Percentiles rank a stretch among this genome's conserved stretches.
Evolutionary conservation across 1,284 basidiomycete genomes (phyloP).

Genomic region (Cerrena zonata): DNA sequence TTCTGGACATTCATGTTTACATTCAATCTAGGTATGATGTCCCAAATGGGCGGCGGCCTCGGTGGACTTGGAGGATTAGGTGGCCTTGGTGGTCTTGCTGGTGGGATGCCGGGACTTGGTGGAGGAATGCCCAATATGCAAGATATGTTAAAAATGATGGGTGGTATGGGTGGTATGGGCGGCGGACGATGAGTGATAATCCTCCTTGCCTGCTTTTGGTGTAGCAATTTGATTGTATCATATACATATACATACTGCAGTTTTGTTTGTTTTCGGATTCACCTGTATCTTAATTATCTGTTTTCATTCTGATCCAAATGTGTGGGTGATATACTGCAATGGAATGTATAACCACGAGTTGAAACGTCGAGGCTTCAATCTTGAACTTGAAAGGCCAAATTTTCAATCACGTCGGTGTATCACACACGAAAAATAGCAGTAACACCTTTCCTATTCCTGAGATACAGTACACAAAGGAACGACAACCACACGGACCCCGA

Average conservation of each 20-base stretch:
- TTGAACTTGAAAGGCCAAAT: too few relatives aligned
- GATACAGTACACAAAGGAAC: slow-evolving; percentile 54
- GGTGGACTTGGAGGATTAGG: slow-evolving; percentile 51
- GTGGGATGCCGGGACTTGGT: too few relatives aligned
- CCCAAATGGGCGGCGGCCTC: slow-evolving; percentile 62
- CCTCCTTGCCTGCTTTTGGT: background rate
- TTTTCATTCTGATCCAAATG: too few relatives aligned
- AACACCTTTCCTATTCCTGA: slow-evolving; percentile 44
- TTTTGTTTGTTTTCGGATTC: background rate
- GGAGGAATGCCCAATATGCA: slow-evolving; percentile 27
- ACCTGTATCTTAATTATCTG: background rate
- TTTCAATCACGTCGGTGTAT: background rate
- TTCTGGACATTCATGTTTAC: background rate
- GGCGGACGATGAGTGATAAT: slow-evolving; percentile 13
- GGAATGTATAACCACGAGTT: too few relatives aligned
- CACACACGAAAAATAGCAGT: slow-evolving; percentile 18
- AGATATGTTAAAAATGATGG: slow-evolving; percentile 70
- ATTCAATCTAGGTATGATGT: slow-evolving; percentile 65
- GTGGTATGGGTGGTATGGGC: slow-evolving; percentile 61
- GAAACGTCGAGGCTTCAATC: too few relatives aligned
- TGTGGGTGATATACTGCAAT: too few relatives aligned
- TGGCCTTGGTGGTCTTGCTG: slow-evolving; percentile 52
- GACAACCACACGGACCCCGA: slow-evolving; percentile 48
- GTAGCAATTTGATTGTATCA: background rate
- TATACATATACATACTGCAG: too few relatives aligned